Evolutionary conservation across 305 asterid genomes (phyloP), one percentile per base, ranked within the genome.

Genomic region (Fraxinus sp.): DNA sequence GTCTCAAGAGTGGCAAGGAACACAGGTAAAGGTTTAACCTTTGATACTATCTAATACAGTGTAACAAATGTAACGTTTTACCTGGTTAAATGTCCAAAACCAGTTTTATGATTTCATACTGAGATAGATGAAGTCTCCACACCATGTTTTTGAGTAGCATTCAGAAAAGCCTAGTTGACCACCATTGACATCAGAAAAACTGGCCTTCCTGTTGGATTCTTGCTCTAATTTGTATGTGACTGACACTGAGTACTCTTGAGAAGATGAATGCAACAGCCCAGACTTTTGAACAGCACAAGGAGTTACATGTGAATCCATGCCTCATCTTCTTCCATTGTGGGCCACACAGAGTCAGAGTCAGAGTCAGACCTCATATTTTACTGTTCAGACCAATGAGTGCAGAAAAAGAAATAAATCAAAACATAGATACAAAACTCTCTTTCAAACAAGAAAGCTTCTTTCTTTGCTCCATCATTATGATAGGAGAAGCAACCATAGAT

Each of bases 231-330:
- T 72, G 39, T 30, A 84, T 37, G 88, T 83, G 86, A 86, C 73
- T 83, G 85, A 41, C 70, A 82, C 86, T 73, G 86, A 70, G 72
- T 74, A 77, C 85, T 62, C 77, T 64, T 70, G 85, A 86, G 87
- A 84, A 84, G 87, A 89, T 88, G 94, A 91, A 93, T 90, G 90
- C 90, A 93, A 90, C 98, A 89, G 95, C 90, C 64, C 44, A 77
- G 86, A 84, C 46, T 83, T 83, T 80, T 83, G 84, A 86, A 83
- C 39, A 44, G 55, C 71, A 87, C 74, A 55, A 79, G 84, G 82
- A 80, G 77, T 79, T 76, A 88, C 90, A 90, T 88, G 92, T 92
- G 93, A 92, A 89, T 85, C 79, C 82, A 88, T 82, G 86, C 79
- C 88, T 87, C 90, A 83, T 90, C 92, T 87, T 90, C 95, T 88